These are phyloP conservation scores for Geotrichum europaeum DNA, from an alignment of 1,139 yeast genomes.

Conservation along the genomic window DNA sequence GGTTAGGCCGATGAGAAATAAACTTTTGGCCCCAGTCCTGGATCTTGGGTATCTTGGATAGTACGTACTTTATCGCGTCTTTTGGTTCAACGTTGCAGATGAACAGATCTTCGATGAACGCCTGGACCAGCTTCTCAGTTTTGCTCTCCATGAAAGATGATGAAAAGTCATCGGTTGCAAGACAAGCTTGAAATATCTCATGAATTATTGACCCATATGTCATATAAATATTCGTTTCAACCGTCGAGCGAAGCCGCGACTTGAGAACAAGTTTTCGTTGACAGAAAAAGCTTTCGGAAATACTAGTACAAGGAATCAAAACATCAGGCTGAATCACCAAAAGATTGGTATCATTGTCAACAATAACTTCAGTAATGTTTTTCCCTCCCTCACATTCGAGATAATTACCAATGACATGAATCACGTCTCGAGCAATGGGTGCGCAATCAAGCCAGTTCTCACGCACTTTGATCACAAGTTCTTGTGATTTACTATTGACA, in stretches of 20 bases:
- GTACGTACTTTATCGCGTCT: conserved; percentile 43
- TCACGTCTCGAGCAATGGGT: conserved; percentile 31
- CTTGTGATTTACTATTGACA: background rate
- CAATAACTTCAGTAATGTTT: conserved; percentile 34
- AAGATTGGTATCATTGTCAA: conserved; percentile 47
- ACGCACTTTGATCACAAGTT: conserved; percentile 18
- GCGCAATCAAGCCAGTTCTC: conserved; percentile 27
- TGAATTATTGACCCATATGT: conserved; percentile 78
- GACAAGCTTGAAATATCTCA: conserved; percentile 64
- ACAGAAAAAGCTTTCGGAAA: conserved; percentile 72
- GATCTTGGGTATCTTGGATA: conserved; percentile 52
- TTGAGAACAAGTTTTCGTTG: conserved; percentile 62
- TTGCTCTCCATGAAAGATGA: conserved; percentile 42
- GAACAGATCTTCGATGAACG: conserved; percentile 47
- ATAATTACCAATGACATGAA: conserved; percentile 31
- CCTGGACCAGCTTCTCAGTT: conserved; percentile 41
- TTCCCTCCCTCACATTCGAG: conserved; percentile 22
- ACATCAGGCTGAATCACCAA: conserved; percentile 80
- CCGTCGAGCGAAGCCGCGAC: conserved; percentile 44
- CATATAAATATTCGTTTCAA: conserved; percentile 56
- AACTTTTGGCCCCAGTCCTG: conserved; percentile 57
- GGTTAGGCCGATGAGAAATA: conserved; percentile 29
- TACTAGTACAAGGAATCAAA: conserved; percentile 71
- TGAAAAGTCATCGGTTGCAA: conserved; percentile 42
- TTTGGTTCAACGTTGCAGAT: conserved; percentile 50